These are phyloP conservation scores for Hymenoscyphus infarciens DNA, from an alignment of 2,329 filamentous ascomycete species.

Conservation along the genomic window DNA sequence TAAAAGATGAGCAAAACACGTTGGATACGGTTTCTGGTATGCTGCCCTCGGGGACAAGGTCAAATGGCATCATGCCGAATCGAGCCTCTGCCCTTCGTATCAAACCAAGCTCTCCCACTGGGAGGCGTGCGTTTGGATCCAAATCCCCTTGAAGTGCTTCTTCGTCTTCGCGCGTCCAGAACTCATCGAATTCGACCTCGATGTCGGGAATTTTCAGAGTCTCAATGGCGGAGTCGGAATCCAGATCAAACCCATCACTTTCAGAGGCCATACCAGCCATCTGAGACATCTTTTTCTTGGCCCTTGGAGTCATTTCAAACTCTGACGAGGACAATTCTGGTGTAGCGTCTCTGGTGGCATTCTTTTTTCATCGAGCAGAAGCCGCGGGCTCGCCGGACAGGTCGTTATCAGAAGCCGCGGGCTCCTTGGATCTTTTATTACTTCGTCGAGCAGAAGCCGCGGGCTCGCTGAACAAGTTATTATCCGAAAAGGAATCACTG, in stretches of 20 bases:
- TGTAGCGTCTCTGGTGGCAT: too few species aligned
- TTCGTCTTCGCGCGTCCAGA: background rate
- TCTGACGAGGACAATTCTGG: background rate
- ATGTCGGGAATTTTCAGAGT: background rate
- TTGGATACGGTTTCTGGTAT: background rate
- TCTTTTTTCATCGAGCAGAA: too few species aligned
- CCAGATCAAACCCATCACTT: background rate
- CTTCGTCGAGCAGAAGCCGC: too few species aligned
- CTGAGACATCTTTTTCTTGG: background rate
- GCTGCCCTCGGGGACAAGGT: background rate
- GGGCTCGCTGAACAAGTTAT: too few species aligned
- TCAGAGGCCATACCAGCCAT: background rate
- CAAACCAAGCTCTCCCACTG: background rate
- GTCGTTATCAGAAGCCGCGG: too few species aligned
- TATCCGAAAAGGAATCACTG: too few species aligned
- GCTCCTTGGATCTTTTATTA: too few species aligned
- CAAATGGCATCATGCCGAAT: background rate
- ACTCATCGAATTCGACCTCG: background rate
- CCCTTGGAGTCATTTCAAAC: background rate
- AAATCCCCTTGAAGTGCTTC: background rate
- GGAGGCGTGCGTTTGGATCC: background rate
- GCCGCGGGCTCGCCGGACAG: too few species aligned
- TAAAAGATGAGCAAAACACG: background rate
- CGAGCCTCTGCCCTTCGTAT: background rate
- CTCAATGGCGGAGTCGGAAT: background rate